Conservation (phyloP, 371 early-diverging fungal species). For the Actinomortierella ambigua region DNA sequence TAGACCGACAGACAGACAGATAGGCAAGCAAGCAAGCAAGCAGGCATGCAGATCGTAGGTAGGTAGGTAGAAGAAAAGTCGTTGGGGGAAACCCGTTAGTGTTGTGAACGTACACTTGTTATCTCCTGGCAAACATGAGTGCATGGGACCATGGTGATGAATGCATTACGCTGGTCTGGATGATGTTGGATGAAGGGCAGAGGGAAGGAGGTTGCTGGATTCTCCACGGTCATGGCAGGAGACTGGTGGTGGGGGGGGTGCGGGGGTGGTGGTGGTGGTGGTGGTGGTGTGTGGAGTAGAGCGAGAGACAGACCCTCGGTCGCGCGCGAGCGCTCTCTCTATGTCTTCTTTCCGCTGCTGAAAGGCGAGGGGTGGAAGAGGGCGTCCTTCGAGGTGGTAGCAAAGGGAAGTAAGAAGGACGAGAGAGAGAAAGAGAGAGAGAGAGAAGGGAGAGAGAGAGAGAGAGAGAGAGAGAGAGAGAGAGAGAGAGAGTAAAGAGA, state of each 20-base stretch:
- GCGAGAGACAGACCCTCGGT: no score
- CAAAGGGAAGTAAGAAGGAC: no score
- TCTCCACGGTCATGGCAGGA: no score
- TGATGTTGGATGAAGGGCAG: slow-evolving; percentile 11
- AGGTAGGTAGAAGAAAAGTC: neutral
- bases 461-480: no score
- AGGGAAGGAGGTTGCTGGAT: neutral
- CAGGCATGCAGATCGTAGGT: neutral
- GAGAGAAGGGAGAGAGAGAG: no score
- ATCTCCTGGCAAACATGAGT: no score
- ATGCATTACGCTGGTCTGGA: slow-evolving; percentile 14
- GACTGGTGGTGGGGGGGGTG: neutral
- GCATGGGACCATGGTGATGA: neutral
- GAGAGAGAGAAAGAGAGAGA: no score
- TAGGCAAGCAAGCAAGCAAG: neutral
- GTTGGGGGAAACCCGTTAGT: neutral
- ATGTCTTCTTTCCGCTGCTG: neutral
- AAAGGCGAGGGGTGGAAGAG: neutral
- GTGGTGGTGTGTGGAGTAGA: neutral
- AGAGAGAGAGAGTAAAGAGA: no score
- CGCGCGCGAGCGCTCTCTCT: no score
- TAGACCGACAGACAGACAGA: neutral
- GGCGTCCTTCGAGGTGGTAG: no score
- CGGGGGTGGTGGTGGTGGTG: neutral
- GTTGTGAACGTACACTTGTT: no score